Evolutionary conservation across 2,329 filamentous ascomycete genomes (phyloP).

Genomic region (Colletotrichum caudatum): DNA sequence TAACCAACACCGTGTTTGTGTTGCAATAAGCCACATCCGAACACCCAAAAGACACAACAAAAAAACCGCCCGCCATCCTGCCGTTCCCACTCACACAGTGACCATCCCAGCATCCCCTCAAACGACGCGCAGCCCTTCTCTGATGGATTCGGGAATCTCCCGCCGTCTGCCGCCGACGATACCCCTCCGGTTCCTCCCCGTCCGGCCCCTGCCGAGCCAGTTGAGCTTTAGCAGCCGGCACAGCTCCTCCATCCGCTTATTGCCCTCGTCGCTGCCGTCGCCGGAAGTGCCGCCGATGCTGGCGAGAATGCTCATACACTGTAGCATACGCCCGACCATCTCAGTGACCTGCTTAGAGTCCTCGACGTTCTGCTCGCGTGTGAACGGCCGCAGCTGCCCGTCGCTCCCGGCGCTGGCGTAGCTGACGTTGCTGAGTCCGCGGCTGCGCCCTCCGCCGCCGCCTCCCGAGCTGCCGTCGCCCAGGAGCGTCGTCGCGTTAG

Average conservation of each 20-base stretch:
- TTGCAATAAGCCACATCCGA: background rate
- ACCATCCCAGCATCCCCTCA: slow-evolving; percentile 40
- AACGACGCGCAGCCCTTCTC: slow-evolving; percentile 55
- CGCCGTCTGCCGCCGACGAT: slow-evolving; percentile 79
- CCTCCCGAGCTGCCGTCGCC: slow-evolving; percentile 69
- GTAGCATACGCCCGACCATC: slow-evolving; percentile 93
- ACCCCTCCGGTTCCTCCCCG: slow-evolving; percentile 87
- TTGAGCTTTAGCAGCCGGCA: slow-evolving; percentile 93
- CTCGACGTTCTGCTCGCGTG: slow-evolving; percentile 71
- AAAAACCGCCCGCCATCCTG: background rate
- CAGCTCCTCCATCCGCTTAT: slow-evolving; percentile 84
- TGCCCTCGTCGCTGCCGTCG: slow-evolving; percentile 75
- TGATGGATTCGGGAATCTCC: slow-evolving; percentile 48
- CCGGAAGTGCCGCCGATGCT: slow-evolving; percentile 62
- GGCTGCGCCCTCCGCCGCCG: slow-evolving; percentile 73
- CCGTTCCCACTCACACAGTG: background rate
- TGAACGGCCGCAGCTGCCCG: slow-evolving; percentile 63
- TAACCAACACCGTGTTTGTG: slow-evolving; percentile 25
- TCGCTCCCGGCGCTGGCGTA: slow-evolving; percentile 67
- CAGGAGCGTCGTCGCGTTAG: slow-evolving; percentile 82
- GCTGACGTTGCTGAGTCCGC: slow-evolving; percentile 88
- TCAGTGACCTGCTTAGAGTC: slow-evolving; percentile 88
- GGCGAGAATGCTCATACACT: slow-evolving; percentile 92
- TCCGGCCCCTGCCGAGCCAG: slow-evolving; percentile 92
- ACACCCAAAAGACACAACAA: slow-evolving; percentile 2